Conservation (phyloP, 108 stramenopile genomes). For the Aureococcus anophagefferens region DNA sequence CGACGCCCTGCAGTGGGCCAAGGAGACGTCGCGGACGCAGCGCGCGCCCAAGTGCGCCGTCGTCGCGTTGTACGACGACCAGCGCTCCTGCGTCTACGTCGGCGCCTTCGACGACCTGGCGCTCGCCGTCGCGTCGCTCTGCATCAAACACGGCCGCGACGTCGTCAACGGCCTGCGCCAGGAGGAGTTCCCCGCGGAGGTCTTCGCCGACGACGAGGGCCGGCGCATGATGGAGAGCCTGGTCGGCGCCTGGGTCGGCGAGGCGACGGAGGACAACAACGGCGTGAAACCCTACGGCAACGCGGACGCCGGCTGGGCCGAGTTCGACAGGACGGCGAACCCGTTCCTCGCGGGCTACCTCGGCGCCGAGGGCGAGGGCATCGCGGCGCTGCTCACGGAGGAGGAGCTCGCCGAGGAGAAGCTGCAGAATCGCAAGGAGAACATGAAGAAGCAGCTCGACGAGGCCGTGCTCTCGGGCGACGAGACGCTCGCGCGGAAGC, state of each 20-base stretch:
- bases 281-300: not conserved
- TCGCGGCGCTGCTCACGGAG: not conserved
- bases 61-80: not conserved
- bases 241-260: not conserved
- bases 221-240: not conserved
- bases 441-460: not conserved
- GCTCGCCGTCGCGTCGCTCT: too few relatives aligned
- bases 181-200: not conserved
- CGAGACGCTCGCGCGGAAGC: not conserved
- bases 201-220: not conserved
- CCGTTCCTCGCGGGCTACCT: not conserved
- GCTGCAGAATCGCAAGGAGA: not conserved
- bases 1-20: not conserved
- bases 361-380: not conserved
- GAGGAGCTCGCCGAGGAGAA: not conserved
- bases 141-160: too few relatives aligned
- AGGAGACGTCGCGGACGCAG: not conserved
- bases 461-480: not conserved
- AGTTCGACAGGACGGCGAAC: not conserved
- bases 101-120: not conserved
- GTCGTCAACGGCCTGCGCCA: not conserved
- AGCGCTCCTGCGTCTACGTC: not conserved
- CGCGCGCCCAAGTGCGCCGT: not conserved
- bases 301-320: not conserved
- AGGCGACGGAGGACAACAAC: not conserved